Evolutionary conservation across 805 yeast species (phyloP), one percentile per base, ranked within the genome.

Genomic region (Phaffomyces thermotolerans): DNA sequence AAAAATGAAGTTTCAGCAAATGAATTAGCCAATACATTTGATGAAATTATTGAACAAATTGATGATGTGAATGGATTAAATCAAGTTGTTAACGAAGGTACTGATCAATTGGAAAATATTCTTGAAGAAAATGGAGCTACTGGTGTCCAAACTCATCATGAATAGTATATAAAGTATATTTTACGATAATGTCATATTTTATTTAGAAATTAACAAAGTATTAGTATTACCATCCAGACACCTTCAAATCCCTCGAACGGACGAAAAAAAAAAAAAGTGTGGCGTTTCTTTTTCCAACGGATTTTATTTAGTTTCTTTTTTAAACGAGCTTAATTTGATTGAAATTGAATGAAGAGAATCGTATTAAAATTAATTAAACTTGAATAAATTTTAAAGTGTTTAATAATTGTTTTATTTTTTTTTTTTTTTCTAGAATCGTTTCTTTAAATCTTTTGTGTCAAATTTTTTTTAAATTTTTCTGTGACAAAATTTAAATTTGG

Each of bases 221-320:
- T n/a, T n/a, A n/a, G n/a, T n/a, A n/a, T n/a, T n/a, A n/a, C 12
- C 13, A 33, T 18, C 20, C 35, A 17, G 13, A 33, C 20, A 17
- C 35, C 34, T 8, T 20, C 37, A 34, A 34, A 41, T 29, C 29
- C 18, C 36, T 2, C 20, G 6, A 6, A 8, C 12, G 12, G 27
- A 10, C 3, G 3, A 25, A 25, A 14, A 23, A 20, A 33, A 9
- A 10, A 34, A 40, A 44, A 40, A 44, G 35, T 44, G 47, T 44
- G 47, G 47, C 47, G 41, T 43, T 42, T 20, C 5, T 20, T 20
- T 20, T 25, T 43, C 34, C 27, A 20, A 12, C 27, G 23, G 35
- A 20, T 23, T 22, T n/a, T 20, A 25, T 20, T 3, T 20, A 20
- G 7, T 8, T 15, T 6, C 36, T 6, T 7, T 6, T 7, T n/a